Conservation (phyloP, 257 asterid genomes). For the Primulina eburnea region DNA sequence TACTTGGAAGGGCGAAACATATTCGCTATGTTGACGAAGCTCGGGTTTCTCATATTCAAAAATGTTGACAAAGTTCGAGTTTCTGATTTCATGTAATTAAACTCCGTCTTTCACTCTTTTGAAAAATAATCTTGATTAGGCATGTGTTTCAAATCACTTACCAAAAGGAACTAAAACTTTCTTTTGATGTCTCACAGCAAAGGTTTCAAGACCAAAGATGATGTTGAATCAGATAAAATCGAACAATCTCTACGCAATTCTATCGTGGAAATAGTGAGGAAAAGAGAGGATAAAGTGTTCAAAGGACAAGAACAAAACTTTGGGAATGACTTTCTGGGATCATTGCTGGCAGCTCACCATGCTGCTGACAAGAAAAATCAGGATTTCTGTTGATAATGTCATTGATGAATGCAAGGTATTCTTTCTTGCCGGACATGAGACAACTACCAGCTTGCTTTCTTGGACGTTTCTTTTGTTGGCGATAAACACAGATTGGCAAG, state of each 20-base stretch:
- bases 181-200: slow-evolving; percentile 27
- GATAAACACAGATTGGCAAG: slow-evolving; percentile 65
- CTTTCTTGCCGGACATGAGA: slow-evolving; percentile 58
- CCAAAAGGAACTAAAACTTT: slow-evolving; percentile 3
- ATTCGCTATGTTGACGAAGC: slow-evolving; percentile 41
- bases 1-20: slow-evolving; percentile 57
- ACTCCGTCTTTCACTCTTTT: not conserved
- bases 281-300: slow-evolving; percentile 34
- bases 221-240: slow-evolving; percentile 39
- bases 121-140: not conserved
- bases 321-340: slow-evolving; percentile 57
- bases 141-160: slow-evolving; percentile 1
- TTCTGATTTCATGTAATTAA: slow-evolving; percentile 35
- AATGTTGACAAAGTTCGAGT: slow-evolving; percentile 27
- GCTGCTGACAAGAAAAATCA: slow-evolving; percentile 33
- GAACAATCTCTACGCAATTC: slow-evolving; percentile 38
- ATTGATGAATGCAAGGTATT: slow-evolving; percentile 65
- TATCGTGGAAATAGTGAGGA: slow-evolving; percentile 33
- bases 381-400: slow-evolving; percentile 42
- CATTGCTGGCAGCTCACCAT: slow-evolving; percentile 43
- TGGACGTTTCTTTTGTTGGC: slow-evolving; percentile 52
- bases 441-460: slow-evolving; percentile 39
- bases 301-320: slow-evolving; percentile 28
- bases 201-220: slow-evolving; percentile 32
- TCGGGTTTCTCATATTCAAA: slow-evolving; percentile 31